phyloP scores from a whole-genome alignment of 352 stramenopile genomes.

The Phytophthora pistaciae region DNA sequence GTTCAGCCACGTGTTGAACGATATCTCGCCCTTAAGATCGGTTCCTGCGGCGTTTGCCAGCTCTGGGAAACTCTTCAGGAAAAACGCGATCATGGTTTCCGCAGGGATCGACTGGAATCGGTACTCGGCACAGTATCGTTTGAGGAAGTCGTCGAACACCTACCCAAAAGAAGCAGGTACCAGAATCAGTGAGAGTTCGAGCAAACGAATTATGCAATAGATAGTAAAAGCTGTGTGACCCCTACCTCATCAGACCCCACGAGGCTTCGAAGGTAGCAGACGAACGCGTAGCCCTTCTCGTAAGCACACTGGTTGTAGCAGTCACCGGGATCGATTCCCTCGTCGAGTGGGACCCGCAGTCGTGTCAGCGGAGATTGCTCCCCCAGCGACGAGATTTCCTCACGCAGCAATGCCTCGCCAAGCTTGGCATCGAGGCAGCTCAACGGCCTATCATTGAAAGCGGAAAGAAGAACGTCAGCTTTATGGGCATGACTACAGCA shows the following conservation, averaged over 20 bases:
- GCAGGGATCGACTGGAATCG: conserved; percentile 82
- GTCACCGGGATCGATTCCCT: conserved; percentile 81
- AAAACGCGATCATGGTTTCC: conserved; percentile 77
- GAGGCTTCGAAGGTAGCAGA: conserved; percentile 76
- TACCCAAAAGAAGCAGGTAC: conserved; percentile 17
- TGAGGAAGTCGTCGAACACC: conserved; percentile 78
- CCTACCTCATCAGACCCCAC: conserved; percentile 70
- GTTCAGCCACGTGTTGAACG: conserved; percentile 77
- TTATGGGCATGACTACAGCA: not conserved
- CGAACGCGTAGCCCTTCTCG: conserved; percentile 84
- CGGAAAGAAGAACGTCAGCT: not conserved
- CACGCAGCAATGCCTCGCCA: conserved; percentile 64
- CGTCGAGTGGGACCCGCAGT: conserved; percentile 73
- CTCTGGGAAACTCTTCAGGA: conserved; percentile 71
- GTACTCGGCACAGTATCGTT: conserved; percentile 69
- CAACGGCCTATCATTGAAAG: conserved; percentile 41
- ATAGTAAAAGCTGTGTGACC: not conserved
- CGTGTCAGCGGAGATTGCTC: conserved; percentile 75
- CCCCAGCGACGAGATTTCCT: conserved; percentile 78
- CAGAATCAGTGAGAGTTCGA: not conserved
- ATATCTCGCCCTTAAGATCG: conserved; percentile 70
- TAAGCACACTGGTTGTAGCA: conserved; percentile 88
- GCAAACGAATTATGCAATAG: not conserved
- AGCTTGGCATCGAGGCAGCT: conserved; percentile 82
- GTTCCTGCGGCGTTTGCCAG: conserved; percentile 48